Percentiles rank a stretch among this genome's conserved stretches.
phyloP scores from a whole-genome alignment of 306 rosid genomes.

The Neltuma alba region DNA sequence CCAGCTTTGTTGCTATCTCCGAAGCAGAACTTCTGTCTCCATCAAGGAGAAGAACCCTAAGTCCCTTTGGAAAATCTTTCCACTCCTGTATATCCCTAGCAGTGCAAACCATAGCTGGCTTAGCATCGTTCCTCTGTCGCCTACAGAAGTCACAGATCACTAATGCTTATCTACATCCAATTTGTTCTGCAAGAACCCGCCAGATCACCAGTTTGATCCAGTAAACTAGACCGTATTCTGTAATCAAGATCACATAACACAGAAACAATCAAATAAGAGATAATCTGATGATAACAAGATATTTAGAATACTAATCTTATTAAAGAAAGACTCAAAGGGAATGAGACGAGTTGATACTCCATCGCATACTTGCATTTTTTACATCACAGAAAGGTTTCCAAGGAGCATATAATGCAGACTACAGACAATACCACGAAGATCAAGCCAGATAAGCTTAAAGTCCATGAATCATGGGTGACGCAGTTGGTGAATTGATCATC shows the following conservation, averaged over 20 bases:
- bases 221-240: conserved; percentile 1
- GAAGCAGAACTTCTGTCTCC: conserved; percentile 68
- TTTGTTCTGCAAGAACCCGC: conserved; percentile 44
- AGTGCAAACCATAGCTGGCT: conserved; percentile 98
- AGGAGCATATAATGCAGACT: conserved; percentile 30
- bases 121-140: conserved; percentile 87
- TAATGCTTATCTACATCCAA: conserved; percentile 42
- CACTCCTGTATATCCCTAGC: conserved; percentile 86
- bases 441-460: background rate
- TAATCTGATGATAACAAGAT: background rate
- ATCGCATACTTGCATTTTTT: conserved; percentile 2
- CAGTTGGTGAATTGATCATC: conserved; percentile 19
- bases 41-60: conserved; percentile 87
- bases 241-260: conserved; percentile 9
- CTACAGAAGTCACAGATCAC: conserved; percentile 40
- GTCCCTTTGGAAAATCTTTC: conserved; percentile 97
- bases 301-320: background rate
- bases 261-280: background rate
- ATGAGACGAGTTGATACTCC: background rate
- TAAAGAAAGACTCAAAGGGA: background rate
- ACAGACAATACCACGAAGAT: conserved; percentile 10
- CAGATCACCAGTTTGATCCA: conserved; percentile 39
- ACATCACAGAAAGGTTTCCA: conserved; percentile 19
- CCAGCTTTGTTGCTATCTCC: conserved; percentile 76
- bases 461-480: background rate